These are phyloP conservation scores for Cymbopogon citratus DNA, from an alignment of 176 grass and related monocot genomes.

Conservation along the genomic window DNA sequence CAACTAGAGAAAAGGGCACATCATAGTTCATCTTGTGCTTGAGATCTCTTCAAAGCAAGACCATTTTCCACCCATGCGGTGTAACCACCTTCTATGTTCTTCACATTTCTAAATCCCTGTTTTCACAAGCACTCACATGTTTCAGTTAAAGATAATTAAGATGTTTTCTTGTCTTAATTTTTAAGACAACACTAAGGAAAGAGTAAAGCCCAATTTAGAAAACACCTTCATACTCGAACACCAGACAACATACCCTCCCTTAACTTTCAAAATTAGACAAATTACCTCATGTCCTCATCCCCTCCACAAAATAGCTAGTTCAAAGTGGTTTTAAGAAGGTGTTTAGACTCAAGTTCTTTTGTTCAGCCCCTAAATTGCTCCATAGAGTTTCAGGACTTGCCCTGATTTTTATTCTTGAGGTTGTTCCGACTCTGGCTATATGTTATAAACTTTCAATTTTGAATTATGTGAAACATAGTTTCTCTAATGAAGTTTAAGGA, in stretches of 20 bases:
- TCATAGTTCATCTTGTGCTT: conserved; percentile 24
- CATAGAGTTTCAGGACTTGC: neutral
- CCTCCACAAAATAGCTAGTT: neutral
- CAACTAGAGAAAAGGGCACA: neutral
- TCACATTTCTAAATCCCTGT: conserved; percentile 58
- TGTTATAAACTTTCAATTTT: neutral
- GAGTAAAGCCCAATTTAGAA: neutral
- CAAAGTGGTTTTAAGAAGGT: neutral
- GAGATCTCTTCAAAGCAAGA: conserved; percentile 36
- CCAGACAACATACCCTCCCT: neutral
- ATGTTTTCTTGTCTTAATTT: neutral
- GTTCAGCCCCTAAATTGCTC: neutral
- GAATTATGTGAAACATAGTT: neutral
- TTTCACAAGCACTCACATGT: neutral
- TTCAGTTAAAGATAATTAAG: neutral
- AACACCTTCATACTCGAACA: neutral
- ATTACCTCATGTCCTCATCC: neutral
- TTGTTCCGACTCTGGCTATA: neutral
- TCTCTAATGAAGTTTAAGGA: neutral
- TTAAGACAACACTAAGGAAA: neutral
- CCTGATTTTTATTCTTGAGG: neutral
- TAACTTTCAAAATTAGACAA: neutral
- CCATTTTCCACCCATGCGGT: conserved; percentile 46
- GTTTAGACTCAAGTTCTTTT: neutral
- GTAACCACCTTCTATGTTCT: conserved; percentile 68